phyloP scores from a whole-genome alignment of 1,139 yeast genomes.

The Blastobotrys indianensis region DNA sequence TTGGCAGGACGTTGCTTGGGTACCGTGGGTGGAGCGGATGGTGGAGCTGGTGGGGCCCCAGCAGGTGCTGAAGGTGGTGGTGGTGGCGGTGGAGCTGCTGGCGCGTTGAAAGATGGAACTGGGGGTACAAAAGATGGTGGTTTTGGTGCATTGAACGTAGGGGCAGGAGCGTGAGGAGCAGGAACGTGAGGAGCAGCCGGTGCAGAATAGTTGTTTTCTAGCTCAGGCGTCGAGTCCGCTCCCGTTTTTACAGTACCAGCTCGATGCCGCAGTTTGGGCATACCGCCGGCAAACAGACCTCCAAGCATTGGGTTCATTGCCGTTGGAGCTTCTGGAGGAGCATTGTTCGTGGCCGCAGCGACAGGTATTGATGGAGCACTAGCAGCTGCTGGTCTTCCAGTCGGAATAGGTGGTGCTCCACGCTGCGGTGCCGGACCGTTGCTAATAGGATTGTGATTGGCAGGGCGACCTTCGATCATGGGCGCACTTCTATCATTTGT shows the following conservation, averaged over 20 bases:
- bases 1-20: slow-evolving; percentile 3
- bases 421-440: slow-evolving; percentile 27
- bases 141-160: slow-evolving; percentile 15
- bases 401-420: slow-evolving; percentile 37
- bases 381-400: slow-evolving; percentile 15
- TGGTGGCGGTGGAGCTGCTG: slow-evolving; percentile 5
- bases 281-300: slow-evolving; percentile 78
- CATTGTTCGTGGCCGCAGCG: neutral
- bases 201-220: slow-evolving; percentile 3
- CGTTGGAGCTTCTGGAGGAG: slow-evolving; percentile 7
- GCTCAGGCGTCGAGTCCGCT: slow-evolving; percentile 19
- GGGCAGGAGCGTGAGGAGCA: slow-evolving; percentile 17
- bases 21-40: slow-evolving; percentile 14
- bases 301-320: slow-evolving; percentile 52
- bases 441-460: slow-evolving; percentile 1
- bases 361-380: slow-evolving; percentile 17
- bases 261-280: slow-evolving; percentile 68
- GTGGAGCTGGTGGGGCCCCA: slow-evolving; percentile 9
- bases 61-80: neutral
- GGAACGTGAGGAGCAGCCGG: slow-evolving; percentile 13
- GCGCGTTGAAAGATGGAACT: slow-evolving; percentile 9
- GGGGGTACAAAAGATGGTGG: slow-evolving; percentile 16
- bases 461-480: slow-evolving; percentile 37
- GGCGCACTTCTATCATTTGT: slow-evolving; percentile 69
- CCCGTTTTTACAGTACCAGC: slow-evolving; percentile 44